Percentiles rank a stretch among this genome's conserved stretches.
Evolutionary conservation across 2,329 filamentous ascomycete species (phyloP).

Genomic region (Dryadomyces sulphureus): DNA sequence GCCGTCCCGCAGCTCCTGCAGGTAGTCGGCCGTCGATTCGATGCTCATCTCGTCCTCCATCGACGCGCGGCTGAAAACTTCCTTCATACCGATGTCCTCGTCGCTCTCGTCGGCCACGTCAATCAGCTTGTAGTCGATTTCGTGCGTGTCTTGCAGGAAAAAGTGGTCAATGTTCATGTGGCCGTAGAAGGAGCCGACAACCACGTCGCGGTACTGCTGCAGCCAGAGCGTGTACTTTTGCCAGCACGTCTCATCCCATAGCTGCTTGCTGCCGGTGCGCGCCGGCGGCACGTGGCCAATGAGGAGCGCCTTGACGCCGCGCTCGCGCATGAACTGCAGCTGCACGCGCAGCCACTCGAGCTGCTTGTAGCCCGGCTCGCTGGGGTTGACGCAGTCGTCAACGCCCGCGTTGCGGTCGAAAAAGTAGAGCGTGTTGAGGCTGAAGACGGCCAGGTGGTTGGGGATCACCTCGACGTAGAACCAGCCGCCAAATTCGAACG

Average conservation of each 20-base stretch:
- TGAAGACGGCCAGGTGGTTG: constrained; percentile 72
- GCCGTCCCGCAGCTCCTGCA: constrained; percentile 58
- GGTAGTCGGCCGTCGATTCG: constrained; percentile 61
- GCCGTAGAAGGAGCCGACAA: constrained; percentile 66
- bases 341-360: constrained; percentile 93
- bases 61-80: constrained; percentile 17
- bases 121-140: constrained; percentile 47
- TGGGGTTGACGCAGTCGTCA: constrained; percentile 66
- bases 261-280: constrained; percentile 66
- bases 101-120: constrained; percentile 21
- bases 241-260: constrained; percentile 97
- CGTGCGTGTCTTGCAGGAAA: constrained; percentile 70
- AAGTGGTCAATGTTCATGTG: constrained; percentile 99
- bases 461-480: constrained; percentile 89
- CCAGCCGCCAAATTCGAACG: constrained; percentile 87
- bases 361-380: constrained; percentile 82
- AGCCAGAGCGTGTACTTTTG: constrained; percentile 92
- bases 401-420: constrained; percentile 88
- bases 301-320: constrained; percentile 86
- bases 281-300: constrained; percentile 92
- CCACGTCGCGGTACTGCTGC: constrained; percentile 77
- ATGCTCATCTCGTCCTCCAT: constrained; percentile 43
- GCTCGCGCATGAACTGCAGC: constrained; percentile 64
- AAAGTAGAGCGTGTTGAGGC: constrained; percentile 92
- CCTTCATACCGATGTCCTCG: constrained; percentile 21